Evolutionary conservation across 371 early-diverging fungal species (phyloP).

Genomic region (Globomyces sp.): DNA sequence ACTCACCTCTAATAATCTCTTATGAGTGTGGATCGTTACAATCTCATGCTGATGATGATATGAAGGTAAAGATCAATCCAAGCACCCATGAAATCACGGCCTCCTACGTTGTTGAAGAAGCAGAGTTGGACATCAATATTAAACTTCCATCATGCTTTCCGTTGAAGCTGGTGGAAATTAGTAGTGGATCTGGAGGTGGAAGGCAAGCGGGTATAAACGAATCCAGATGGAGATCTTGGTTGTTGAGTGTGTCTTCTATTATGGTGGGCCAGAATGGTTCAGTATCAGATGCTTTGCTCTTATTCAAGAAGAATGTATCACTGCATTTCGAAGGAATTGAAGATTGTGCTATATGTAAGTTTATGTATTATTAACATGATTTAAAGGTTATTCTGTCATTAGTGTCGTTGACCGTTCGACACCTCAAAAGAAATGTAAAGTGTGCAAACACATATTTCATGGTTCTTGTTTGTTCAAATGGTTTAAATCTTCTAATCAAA

Average conservation of each 20-base stretch:
- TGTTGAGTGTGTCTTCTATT: slow-evolving; percentile 72
- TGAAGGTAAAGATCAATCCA: slow-evolving; percentile 67
- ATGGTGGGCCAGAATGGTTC: slow-evolving; percentile 81
- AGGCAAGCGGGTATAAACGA: slow-evolving; percentile 81
- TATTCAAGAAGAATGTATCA: slow-evolving; percentile 79
- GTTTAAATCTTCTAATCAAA: slow-evolving; percentile 86
- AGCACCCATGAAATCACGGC: slow-evolving; percentile 73
- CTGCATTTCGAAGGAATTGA: slow-evolving; percentile 88
- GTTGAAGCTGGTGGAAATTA: slow-evolving; percentile 75
- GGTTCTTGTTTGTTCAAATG: slow-evolving; percentile 92
- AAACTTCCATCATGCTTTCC: slow-evolving; percentile 82
- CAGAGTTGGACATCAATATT: slow-evolving; percentile 77
- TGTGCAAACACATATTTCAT: slow-evolving; percentile 96
- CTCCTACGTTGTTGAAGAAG: slow-evolving; percentile 81
- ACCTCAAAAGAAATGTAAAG: slow-evolving; percentile 87
- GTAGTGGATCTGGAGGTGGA: slow-evolving; percentile 54
- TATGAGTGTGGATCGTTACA: slow-evolving; percentile 55
- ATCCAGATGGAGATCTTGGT: slow-evolving; percentile 86
- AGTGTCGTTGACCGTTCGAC: slow-evolving; percentile 83
- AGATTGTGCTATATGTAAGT: slow-evolving; percentile 89
- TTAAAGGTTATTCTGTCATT: slow-evolving; percentile 79
- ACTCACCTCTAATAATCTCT: slow-evolving; percentile 65
- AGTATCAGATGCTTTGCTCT: slow-evolving; percentile 72
- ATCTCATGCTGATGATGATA: slow-evolving; percentile 53
- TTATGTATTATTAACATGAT: no score